Evolutionary conservation across 208 protist species (phyloP).

Genomic region (Trypanosomatidae sp.): DNA sequence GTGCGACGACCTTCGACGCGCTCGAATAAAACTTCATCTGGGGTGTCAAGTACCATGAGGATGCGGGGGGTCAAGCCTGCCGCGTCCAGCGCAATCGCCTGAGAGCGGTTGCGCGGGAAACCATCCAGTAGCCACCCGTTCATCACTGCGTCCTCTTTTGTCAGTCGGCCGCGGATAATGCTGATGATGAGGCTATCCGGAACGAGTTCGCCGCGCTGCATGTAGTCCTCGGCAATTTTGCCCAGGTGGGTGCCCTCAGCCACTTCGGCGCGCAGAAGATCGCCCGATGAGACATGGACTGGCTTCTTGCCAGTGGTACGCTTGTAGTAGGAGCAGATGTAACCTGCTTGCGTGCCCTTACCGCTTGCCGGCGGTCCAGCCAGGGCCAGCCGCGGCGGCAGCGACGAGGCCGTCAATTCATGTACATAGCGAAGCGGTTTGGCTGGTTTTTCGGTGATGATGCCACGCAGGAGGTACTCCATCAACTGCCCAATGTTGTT

Average conservation of each 20-base stretch:
- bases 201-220: slow-evolving; percentile 71
- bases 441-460: slow-evolving; percentile 72
- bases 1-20: slow-evolving; percentile 85
- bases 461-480: slow-evolving; percentile 73
- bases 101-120: slow-evolving; percentile 82
- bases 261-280: slow-evolving; percentile 80
- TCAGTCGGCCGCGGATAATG: slow-evolving; percentile 69
- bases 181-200: slow-evolving; percentile 72
- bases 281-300: slow-evolving; percentile 87
- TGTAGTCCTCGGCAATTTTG: slow-evolving; percentile 56
- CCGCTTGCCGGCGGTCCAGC: slow-evolving; percentile 79
- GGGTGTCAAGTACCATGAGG: slow-evolving; percentile 72
- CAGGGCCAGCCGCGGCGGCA: slow-evolving; percentile 77
- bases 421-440: slow-evolving; percentile 63
- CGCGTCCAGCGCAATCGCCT: slow-evolving; percentile 77
- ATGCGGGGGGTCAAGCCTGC: slow-evolving; percentile 62
- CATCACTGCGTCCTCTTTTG: slow-evolving; percentile 59
- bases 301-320: slow-evolving; percentile 32
- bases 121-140: slow-evolving; percentile 93
- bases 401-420: slow-evolving; percentile 41
- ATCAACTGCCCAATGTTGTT: slow-evolving; percentile 78
- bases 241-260: slow-evolving; percentile 52
- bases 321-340: slow-evolving; percentile 56
- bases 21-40: slow-evolving; percentile 75
- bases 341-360: slow-evolving; percentile 77